Conservation (phyloP, 106 monocot genomes). For the Dioscorea zingiberensis region DNA sequence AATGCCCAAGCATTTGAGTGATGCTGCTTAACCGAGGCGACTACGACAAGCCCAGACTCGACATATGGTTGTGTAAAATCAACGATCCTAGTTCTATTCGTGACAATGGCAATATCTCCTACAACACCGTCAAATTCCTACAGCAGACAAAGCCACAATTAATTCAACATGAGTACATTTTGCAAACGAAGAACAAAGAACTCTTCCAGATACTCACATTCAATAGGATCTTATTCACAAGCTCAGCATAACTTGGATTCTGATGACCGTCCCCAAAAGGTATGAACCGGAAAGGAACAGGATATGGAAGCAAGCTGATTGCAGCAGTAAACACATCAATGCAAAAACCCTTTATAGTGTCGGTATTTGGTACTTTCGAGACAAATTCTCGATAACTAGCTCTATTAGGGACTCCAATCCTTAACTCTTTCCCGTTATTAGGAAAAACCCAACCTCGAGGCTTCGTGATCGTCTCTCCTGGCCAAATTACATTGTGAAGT, state of each 20-base stretch:
- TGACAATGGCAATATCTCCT: constrained; percentile 31
- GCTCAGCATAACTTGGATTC: constrained; percentile 9
- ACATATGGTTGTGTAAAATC: constrained; percentile 40
- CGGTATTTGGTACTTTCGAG: background rate
- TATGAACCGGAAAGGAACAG: constrained; percentile 11
- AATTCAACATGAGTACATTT: too few species aligned
- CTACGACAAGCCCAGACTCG: constrained; percentile 29
- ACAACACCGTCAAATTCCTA: constrained; percentile 35
- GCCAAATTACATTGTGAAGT: constrained; percentile 13
- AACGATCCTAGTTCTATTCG: constrained; percentile 30
- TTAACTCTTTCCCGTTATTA: constrained; percentile 12
- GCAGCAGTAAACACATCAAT: constrained; percentile 15
- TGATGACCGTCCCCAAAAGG: constrained; percentile 12
- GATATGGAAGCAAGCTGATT: constrained; percentile 14
- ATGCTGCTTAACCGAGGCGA: constrained; percentile 11
- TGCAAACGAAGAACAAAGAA: too few species aligned
- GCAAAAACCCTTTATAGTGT: constrained; percentile 4
- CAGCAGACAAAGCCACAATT: background rate
- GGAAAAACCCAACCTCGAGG: constrained; percentile 20
- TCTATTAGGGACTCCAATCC: constrained; percentile 10
- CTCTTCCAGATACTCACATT: constrained; percentile 4
- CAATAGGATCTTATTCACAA: background rate
- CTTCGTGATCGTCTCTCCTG: constrained; percentile 6
- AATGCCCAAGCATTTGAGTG: constrained; percentile 25
- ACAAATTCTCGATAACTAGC: constrained; percentile 12